Evolutionary conservation across 2,329 filamentous ascomycete genomes (phyloP).

Genomic region (Fonsecaea erecta): DNA sequence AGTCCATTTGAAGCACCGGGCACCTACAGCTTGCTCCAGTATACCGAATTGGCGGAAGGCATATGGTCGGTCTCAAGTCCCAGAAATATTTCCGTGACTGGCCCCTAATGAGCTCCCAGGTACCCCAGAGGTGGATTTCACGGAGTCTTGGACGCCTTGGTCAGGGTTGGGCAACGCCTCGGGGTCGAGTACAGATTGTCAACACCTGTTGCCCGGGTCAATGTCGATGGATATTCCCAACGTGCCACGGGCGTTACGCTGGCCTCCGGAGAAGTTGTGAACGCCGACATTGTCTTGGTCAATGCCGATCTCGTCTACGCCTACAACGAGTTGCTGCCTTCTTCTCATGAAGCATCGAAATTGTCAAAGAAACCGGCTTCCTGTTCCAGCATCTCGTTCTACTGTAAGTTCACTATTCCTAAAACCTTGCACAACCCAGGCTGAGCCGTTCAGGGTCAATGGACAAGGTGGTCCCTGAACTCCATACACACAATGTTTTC

Average conservation of each 20-base stretch:
- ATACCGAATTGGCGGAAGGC: constrained; percentile 75
- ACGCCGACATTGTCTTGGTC: constrained; percentile 69
- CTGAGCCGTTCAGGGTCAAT: constrained; percentile 53
- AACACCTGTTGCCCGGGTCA: constrained; percentile 61
- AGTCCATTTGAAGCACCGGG: constrained; percentile 75
- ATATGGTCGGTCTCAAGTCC: constrained; percentile 64
- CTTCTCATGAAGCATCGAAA: constrained; percentile 49
- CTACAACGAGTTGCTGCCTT: constrained; percentile 71
- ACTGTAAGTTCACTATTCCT: constrained; percentile 52
- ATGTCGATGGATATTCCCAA: constrained; percentile 58
- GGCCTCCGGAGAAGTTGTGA: constrained; percentile 60
- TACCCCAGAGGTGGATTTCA: constrained; percentile 68
- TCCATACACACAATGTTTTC: constrained; percentile 77
- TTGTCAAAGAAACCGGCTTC: constrained; percentile 50
- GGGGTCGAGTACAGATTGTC: constrained; percentile 68
- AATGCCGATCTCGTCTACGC: constrained; percentile 77
- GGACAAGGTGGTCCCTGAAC: constrained; percentile 62
- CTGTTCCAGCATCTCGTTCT: constrained; percentile 76
- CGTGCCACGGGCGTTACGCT: constrained; percentile 65
- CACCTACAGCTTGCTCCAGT: constrained; percentile 74
- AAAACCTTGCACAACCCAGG: constrained; percentile 39
- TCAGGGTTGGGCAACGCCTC: constrained; percentile 63
- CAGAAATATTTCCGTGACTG: neutral
- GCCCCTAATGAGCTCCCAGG: constrained; percentile 21
- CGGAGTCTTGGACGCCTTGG: constrained; percentile 65